Conservation (phyloP, 371 early-diverging fungal genomes). For the Haplosporangium sp. region DNA sequence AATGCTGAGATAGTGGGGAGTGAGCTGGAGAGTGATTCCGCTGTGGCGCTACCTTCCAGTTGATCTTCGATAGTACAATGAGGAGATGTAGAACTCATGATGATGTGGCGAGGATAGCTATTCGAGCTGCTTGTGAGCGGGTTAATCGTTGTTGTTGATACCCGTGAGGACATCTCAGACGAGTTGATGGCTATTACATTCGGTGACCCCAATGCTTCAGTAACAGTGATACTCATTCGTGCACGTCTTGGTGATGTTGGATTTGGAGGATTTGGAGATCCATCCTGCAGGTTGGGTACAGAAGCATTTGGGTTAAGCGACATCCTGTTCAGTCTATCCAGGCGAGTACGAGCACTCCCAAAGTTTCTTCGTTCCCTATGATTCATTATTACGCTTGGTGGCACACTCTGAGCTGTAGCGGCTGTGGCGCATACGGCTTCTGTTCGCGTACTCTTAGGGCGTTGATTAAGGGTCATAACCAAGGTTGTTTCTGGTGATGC, state of each 20-base stretch:
- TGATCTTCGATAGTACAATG: slow-evolving; percentile 22
- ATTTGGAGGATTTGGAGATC: neutral
- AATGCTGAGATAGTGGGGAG: slow-evolving; percentile 32
- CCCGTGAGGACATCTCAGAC: neutral
- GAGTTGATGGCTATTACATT: neutral
- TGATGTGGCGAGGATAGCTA: slow-evolving; percentile 36
- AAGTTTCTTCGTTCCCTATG: slow-evolving; percentile 38
- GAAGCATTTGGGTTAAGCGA: slow-evolving; percentile 26
- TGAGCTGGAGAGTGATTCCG: slow-evolving; percentile 29
- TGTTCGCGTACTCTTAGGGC: slow-evolving; percentile 25
- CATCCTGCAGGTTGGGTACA: slow-evolving; percentile 11
- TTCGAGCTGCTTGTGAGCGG: slow-evolving; percentile 9
- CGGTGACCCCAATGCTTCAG: slow-evolving; percentile 2
- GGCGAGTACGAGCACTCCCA: slow-evolving; percentile 45
- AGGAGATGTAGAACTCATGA: slow-evolving; percentile 29
- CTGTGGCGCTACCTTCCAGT: neutral
- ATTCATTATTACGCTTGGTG: slow-evolving; percentile 29
- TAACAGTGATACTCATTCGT: slow-evolving; percentile 17
- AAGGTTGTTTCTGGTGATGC: slow-evolving; percentile 43
- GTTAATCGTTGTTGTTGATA: neutral
- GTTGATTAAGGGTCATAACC: slow-evolving; percentile 49
- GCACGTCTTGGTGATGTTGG: slow-evolving; percentile 31
- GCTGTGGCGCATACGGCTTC: slow-evolving; percentile 21
- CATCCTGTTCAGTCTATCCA: slow-evolving; percentile 44
- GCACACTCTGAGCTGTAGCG: slow-evolving; percentile 19